Evolutionary conservation across 371 early-diverging fungal genomes (phyloP), one percentile per base, ranked within the genome.

Genomic region (Mortierella sp.): DNA sequence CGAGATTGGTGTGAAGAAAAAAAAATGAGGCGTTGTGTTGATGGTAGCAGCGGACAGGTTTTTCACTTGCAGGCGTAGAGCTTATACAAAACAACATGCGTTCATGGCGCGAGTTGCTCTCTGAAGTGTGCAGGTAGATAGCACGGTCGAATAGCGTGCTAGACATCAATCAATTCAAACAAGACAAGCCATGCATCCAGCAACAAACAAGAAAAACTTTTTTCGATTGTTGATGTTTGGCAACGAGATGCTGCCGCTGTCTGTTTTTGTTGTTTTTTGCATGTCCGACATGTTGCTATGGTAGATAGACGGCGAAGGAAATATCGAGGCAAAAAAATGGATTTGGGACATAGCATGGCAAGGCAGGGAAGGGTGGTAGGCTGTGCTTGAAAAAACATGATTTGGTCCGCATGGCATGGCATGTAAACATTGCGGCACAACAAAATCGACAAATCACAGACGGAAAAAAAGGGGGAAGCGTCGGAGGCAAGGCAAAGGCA

Each of bases 191-290:
- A 47, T 47, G 47, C 47, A 47, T 47, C 47, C 22, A 29, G 26
- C 13, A 31, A 22, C 29, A 29, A 8, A 7, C 52, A 26, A 53
- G 8, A 26, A 29, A 45, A 14, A 45, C 0, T 50, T 22, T 50
- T 50, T 50, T 2, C 8, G 29, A 31, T 58, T 9, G 34, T 34
- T 34, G 58, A 58, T 58, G 31, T n/a, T n/a, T n/a, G n/a, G n/a
- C n/a, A n/a, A n/a, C n/a, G n/a, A n/a, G n/a, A n/a, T n/a, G n/a
- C n/a, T n/a, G n/a, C n/a, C n/a, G n/a, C n/a, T n/a, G n/a, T n/a
- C n/a, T n/a, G n/a, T 14, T 11, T 58, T 58, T 58, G 58, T 58
- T 58, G 29, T 31, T 58, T 58, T 58, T 58, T 58, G 58, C 37
- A 58, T 58, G 58, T 58, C 58, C 58, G 58, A 31, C 22, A 13